A percentile compares a stretch with the other conserved stretches of the same genome.
Evolutionary conservation across 805 yeast species (phyloP).

Genomic region (Starmerella bacillaris): DNA sequence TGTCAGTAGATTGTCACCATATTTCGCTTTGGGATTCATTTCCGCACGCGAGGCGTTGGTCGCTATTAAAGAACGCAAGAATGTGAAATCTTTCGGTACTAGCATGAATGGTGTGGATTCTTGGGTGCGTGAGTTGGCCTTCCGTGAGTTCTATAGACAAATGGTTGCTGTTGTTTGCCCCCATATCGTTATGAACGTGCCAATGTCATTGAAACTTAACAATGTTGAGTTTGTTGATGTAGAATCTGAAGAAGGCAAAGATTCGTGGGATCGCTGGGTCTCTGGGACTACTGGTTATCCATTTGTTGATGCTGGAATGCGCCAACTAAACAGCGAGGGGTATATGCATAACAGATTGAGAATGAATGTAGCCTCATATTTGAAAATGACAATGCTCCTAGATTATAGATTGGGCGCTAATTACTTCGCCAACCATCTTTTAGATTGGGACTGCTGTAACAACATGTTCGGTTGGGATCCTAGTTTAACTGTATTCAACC

Average conservation of each 20-base stretch:
- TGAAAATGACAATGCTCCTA: constrained; percentile 32
- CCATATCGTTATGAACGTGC: constrained; percentile 32
- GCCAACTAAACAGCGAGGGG: constrained; percentile 34
- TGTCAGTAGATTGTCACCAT: constrained; percentile 30
- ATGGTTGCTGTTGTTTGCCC: constrained; percentile 33
- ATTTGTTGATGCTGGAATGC: constrained; percentile 41
- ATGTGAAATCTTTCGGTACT: constrained; percentile 17
- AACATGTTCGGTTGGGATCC: constrained; percentile 50
- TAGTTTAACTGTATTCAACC: constrained; percentile 38
- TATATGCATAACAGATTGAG: constrained; percentile 38
- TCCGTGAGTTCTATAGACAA: constrained; percentile 42
- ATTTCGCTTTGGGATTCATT: constrained; percentile 31
- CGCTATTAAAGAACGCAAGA: constrained; percentile 16
- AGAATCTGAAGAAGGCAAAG: constrained; percentile 29
- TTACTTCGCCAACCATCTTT: constrained; percentile 31
- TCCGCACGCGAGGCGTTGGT: constrained; percentile 23
- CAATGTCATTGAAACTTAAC: constrained; percentile 28
- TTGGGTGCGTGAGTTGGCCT: constrained; percentile 38
- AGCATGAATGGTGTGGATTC: constrained; percentile 24
- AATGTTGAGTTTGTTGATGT: constrained; percentile 29
- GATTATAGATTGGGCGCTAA: constrained; percentile 41
- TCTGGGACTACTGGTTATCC: constrained; percentile 39
- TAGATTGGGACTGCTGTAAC: constrained; percentile 38
- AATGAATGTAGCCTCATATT: constrained; percentile 36
- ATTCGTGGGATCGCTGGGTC: constrained; percentile 33